Evolutionary conservation across 108 stramenopile species (phyloP).

Genomic region (Nitzschia inconspicua): DNA sequence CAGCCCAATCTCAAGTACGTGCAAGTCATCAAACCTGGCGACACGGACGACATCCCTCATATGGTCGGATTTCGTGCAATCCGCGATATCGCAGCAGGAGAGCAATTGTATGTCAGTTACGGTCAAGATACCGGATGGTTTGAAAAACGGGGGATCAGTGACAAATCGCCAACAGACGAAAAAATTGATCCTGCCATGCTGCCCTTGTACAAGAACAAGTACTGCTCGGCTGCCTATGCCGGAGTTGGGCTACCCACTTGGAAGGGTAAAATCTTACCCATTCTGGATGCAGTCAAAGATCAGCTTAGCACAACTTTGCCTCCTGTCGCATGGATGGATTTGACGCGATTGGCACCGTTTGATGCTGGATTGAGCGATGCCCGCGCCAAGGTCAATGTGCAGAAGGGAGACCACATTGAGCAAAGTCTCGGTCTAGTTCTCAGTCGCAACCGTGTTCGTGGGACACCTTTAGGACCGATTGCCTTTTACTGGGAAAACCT

Average conservation of each 20-base stretch:
- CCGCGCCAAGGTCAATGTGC: slow-evolving; percentile 25
- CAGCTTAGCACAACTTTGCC: not conserved
- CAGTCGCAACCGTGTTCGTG: slow-evolving; percentile 5
- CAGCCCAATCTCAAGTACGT: slow-evolving; percentile 12
- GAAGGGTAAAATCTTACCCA: slow-evolving; percentile 25
- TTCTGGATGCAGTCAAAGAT: slow-evolving; percentile 18
- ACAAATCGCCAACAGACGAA: slow-evolving; percentile 6
- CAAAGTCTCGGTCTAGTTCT: slow-evolving; percentile 19
- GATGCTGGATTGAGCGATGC: slow-evolving; percentile 34
- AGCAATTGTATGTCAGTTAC: slow-evolving; percentile 31
- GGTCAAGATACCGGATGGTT: slow-evolving; percentile 33
- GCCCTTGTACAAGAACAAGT: slow-evolving; percentile 11
- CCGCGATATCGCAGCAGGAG: slow-evolving; percentile 30
- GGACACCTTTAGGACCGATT: slow-evolving; percentile 23
- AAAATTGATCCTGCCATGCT: slow-evolving; percentile 5
- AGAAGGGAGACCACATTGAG: slow-evolving; percentile 29
- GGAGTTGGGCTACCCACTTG: slow-evolving; percentile 41
- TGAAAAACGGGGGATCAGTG: slow-evolving; percentile 13
- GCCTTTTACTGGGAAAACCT: slow-evolving; percentile 35
- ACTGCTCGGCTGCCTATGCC: slow-evolving; percentile 37
- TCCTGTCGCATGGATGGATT: slow-evolving; percentile 12
- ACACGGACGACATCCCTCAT: slow-evolving; percentile 3
- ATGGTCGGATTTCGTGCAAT: slow-evolving; percentile 21
- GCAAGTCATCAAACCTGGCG: not conserved
- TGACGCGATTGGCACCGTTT: slow-evolving; percentile 15